Conservation (phyloP, 495 filamentous ascomycete species). For the Talaromyces liani region DNA sequence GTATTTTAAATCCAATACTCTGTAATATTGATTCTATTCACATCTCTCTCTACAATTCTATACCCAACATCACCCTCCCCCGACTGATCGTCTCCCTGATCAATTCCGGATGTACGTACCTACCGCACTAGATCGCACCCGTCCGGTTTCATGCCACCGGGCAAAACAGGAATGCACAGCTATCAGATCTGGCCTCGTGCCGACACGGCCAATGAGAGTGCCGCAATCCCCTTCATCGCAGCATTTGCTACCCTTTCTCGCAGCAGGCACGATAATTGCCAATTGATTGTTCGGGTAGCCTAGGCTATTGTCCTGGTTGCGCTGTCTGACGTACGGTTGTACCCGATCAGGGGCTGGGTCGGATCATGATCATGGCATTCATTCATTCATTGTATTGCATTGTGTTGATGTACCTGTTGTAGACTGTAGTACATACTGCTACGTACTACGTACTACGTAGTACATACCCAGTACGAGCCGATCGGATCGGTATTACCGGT, state of each 20-base stretch:
- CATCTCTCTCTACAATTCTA: not conserved
- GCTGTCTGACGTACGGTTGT: not conserved
- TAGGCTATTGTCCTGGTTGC: constrained; percentile 2
- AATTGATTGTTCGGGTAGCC: not conserved
- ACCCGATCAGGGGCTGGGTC: not conserved
- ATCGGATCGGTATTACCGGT: not conserved
- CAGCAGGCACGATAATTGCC: not conserved
- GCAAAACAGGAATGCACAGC: constrained; percentile 35
- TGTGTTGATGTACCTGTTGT: not conserved
- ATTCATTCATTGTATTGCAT: not conserved
- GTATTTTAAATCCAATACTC: not conserved
- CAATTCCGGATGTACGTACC: not conserved
- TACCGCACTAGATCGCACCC: not conserved
- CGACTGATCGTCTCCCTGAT: not conserved
- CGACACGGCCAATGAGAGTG: not conserved
- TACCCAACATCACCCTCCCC: not conserved
- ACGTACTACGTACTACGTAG: too few species aligned
- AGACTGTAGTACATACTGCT: not conserved
- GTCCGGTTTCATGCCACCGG: constrained; percentile 43
- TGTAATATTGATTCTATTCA: not conserved
- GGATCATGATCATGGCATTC: not conserved
- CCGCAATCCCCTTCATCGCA: not conserved
- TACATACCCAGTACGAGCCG: not conserved
- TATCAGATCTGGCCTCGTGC: not conserved
- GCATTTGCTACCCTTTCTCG: not conserved